Evolutionary conservation across 805 yeast species (phyloP).

Genomic region (Kockiozyma suomiensis): DNA sequence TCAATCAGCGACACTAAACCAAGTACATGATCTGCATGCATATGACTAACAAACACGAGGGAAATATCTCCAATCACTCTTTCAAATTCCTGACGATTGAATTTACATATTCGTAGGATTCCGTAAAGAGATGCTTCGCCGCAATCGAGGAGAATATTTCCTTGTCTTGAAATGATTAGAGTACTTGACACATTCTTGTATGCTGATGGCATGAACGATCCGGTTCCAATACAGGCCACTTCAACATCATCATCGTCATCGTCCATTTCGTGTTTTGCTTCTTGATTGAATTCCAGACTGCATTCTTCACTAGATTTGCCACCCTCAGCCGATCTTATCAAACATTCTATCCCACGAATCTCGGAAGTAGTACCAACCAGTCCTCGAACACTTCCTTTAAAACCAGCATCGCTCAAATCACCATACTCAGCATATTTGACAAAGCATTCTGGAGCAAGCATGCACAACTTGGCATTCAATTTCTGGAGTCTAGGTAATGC

Average conservation of each 20-base stretch:
- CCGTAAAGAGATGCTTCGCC: slow-evolving; percentile 90
- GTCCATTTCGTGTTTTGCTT: too few relatives aligned
- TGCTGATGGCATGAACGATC: slow-evolving; percentile 84
- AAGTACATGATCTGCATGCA: slow-evolving; percentile 96
- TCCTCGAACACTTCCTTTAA: not conserved
- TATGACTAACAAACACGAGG: slow-evolving; percentile 75
- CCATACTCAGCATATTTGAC: not conserved
- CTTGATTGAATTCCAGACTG: too few relatives aligned
- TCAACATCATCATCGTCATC: slow-evolving; percentile 51
- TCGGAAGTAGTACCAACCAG: not conserved
- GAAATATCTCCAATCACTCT: slow-evolving; percentile 60
- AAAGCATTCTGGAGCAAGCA: not conserved
- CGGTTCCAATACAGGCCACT: slow-evolving; percentile 83
- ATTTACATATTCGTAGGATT: slow-evolving; percentile 61
- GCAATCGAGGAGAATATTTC: slow-evolving; percentile 68
- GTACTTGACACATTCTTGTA: slow-evolving; percentile 84
- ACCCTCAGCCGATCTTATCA: not conserved
- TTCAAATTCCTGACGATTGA: slow-evolving; percentile 44
- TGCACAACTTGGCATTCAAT: not conserved
- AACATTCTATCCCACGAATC: not conserved
- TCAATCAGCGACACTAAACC: slow-evolving; percentile 72
- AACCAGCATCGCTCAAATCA: not conserved
- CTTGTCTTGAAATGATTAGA: slow-evolving; percentile 53
- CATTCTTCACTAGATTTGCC: too few relatives aligned
- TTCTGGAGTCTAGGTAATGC: not conserved